phyloP scores from a whole-genome alignment of 768 basidiomycete species.

The Hirschioporus abietinus region DNA sequence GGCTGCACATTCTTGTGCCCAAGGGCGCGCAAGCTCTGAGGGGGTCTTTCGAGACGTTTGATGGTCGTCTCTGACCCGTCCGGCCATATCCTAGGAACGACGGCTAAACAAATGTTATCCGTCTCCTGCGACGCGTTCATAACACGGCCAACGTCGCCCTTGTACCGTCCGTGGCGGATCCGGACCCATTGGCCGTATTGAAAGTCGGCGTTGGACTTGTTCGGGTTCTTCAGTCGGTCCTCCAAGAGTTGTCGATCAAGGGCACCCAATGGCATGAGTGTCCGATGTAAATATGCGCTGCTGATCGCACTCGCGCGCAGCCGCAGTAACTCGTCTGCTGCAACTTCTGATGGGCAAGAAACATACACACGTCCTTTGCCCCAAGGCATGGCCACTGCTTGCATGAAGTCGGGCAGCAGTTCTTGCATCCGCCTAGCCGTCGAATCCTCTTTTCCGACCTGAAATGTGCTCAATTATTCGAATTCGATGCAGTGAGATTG shows the following conservation, averaged over 20 bases:
- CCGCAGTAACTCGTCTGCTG: background rate
- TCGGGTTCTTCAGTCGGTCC: background rate
- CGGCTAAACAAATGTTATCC: background rate
- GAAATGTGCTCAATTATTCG: too few species aligned
- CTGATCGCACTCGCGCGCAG: background rate
- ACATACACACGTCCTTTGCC: background rate
- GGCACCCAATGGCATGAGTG: background rate
- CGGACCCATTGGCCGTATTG: background rate
- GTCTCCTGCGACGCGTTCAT: background rate
- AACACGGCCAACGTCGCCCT: background rate
- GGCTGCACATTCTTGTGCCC: background rate
- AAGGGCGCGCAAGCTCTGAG: background rate
- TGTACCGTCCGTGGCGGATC: background rate
- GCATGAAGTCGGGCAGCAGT: background rate
- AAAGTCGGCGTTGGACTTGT: background rate
- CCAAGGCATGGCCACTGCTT: background rate
- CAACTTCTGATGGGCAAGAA: background rate
- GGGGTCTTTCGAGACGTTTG: background rate
- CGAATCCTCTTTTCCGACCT: background rate
- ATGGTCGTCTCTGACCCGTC: background rate
- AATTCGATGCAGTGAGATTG: too few species aligned
- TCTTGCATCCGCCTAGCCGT: background rate
- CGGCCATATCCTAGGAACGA: background rate
- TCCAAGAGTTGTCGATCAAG: background rate
- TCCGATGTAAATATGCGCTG: background rate